Percentiles rank a stretch among this genome's conserved stretches.
These are phyloP conservation scores for Clarireedia homoeocarpa DNA, from an alignment of 2,329 filamentous ascomycete genomes.

Conservation along the genomic window DNA sequence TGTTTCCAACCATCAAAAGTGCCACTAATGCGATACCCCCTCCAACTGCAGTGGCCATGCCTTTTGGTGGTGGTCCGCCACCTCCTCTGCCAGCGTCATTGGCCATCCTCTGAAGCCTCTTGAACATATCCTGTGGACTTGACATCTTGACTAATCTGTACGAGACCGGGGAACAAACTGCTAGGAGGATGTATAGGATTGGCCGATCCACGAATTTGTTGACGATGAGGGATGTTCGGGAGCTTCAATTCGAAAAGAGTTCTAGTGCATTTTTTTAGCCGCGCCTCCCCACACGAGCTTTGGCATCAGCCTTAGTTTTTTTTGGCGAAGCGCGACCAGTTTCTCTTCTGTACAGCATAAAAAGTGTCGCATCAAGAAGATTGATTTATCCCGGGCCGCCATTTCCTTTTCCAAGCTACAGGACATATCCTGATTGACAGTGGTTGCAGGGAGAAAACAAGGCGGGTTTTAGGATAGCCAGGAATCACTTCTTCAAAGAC, in stretches of 20 bases:
- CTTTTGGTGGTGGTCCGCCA: conserved; percentile 38
- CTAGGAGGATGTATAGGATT: background rate
- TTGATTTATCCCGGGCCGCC: background rate
- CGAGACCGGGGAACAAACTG: background rate
- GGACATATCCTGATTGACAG: conserved; percentile 3
- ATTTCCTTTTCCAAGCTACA: background rate
- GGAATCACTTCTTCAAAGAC: conserved; percentile 29
- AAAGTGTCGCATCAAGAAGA: background rate
- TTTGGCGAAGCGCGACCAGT: conserved; percentile 4
- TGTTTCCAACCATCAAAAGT: conserved; percentile 45
- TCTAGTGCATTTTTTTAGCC: conserved; percentile 9
- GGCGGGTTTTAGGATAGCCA: conserved; percentile 28
- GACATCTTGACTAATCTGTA: conserved; percentile 23
- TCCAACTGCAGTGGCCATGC: conserved; percentile 45
- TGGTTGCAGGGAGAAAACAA: background rate
- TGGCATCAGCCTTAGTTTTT: background rate
- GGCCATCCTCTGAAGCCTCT: conserved; percentile 51
- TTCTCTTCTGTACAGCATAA: background rate
- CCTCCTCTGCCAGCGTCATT: conserved; percentile 44
- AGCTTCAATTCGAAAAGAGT: conserved; percentile 7
- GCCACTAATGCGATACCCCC: conserved; percentile 46
- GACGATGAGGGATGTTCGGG: background rate
- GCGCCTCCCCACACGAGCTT: conserved; percentile 9
- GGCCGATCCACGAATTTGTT: conserved; percentile 1
- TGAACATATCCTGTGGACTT: conserved; percentile 60